Conservation (phyloP, 106 monocot genomes). For the Dactylorhiza incarnata region DNA sequence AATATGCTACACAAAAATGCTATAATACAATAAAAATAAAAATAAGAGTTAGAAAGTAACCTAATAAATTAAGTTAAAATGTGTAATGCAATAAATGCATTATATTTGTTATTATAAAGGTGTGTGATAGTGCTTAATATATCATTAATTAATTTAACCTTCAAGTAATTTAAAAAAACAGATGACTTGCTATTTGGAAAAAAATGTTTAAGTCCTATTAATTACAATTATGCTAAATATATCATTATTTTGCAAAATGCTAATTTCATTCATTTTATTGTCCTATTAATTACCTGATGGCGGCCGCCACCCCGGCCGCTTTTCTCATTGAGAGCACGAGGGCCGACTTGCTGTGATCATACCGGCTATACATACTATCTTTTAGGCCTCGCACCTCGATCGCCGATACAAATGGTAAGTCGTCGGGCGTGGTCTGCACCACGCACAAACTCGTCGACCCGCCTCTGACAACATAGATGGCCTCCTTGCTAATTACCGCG, state of each 20-base stretch:
- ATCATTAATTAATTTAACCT: background rate
- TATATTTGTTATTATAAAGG: too few relatives aligned
- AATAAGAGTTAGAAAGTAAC: too few relatives aligned
- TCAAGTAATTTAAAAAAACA: background rate
- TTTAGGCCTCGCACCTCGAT: slow-evolving; percentile 20
- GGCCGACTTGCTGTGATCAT: background rate
- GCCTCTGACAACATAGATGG: slow-evolving; percentile 6
- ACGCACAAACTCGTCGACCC: slow-evolving; percentile 18
- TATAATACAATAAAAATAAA: too few relatives aligned
- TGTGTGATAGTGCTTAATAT: too few relatives aligned
- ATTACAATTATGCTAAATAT: too few relatives aligned
- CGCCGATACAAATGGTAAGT: slow-evolving; percentile 21
- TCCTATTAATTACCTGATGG: slow-evolving; percentile 20
- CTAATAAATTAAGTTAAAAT: too few relatives aligned
- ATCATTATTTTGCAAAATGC: background rate
- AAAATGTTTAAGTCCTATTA: too few relatives aligned
- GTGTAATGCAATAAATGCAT: too few relatives aligned
- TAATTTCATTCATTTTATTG: background rate
- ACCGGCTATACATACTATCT: slow-evolving; percentile 2
- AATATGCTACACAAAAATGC: too few relatives aligned
- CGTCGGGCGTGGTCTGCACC: slow-evolving; percentile 3
- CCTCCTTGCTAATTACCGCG: background rate
- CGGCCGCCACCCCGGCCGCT: slow-evolving; percentile 11
- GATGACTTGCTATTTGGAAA: too few relatives aligned
- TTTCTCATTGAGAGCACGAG: slow-evolving; percentile 1